Evolutionary conservation across 257 asterid genomes (phyloP), one percentile per base, ranked within the genome.

Genomic region (Nicotiana noctiflora): DNA sequence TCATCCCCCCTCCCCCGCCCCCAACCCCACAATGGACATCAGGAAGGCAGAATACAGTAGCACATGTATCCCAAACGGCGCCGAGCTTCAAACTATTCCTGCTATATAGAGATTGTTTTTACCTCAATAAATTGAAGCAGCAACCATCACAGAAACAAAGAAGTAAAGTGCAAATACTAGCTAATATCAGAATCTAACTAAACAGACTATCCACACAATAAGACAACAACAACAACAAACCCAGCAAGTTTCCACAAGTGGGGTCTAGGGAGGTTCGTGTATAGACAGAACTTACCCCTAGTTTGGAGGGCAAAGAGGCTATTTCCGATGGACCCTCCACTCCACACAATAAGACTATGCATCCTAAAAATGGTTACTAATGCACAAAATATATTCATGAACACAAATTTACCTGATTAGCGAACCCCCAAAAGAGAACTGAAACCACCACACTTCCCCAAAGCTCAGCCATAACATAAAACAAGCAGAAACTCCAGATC

Each of bases 391-490:
- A 49, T 72, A 72, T 14, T 44, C 7, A 68, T 68, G 31, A 19
- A 23, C 60, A 21, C 57, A 70, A 12, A 44, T 18, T 70, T 90
- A 96, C 99, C 98, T 96, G 98, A 83, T 96, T 96, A 81, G 99
- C 99, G 76, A 96, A 89, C 0, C 99, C 99, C 99, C 99, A 94
- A 82, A 96, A 96, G 75, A 96, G 97, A 68, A 94, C 99, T 0
- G 99, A 96, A 60, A 96, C 84, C 32, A 96, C 99, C 78, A 96
- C 99, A 84, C 99, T 96, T 8, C 99, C 98, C 99, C 99, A 96
- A 62, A 94, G 98, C 78, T 96, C 99, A 82, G 99, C 98, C 99
- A 94, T 94, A 49, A 96, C 99, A 89, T 96, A 96, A 80, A 96
- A 96, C 93, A 96, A 89, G 32, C 99, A 96, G 82, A 91, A 96